Evolutionary conservation across 2,329 filamentous ascomycete genomes (phyloP).

Genomic region (Aspergillus pseudoterreus): DNA sequence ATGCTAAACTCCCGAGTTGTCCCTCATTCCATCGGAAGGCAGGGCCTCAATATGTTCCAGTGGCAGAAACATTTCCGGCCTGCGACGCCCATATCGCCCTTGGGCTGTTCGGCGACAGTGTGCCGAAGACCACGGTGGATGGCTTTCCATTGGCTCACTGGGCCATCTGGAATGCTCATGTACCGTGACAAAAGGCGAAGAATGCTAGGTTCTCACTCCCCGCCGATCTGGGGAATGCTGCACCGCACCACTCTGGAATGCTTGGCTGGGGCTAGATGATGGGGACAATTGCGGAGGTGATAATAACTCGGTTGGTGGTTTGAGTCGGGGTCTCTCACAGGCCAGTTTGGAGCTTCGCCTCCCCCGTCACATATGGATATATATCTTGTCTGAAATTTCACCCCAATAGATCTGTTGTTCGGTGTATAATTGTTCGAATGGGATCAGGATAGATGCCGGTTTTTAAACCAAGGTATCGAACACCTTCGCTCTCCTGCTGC

Average conservation of each 20-base stretch:
- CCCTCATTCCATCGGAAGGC: neutral
- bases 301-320: no score
- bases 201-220: neutral
- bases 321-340: no score
- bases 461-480: no score
- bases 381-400: no score
- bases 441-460: no score
- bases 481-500: no score
- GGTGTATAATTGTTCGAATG: no score
- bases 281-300: no score
- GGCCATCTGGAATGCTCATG: neutral
- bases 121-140: neutral
- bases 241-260: neutral
- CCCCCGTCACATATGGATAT: no score
- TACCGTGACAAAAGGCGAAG: neutral
- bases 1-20: neutral
- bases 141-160: neutral
- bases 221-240: neutral
- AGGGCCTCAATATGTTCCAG: neutral
- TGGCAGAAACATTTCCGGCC: neutral
- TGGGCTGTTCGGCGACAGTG: neutral
- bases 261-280: neutral
- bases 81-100: neutral
- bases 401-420: no score
- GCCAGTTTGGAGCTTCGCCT: no score